Conservation (phyloP, 345 rosid genomes). For the Arabidopsis arenosa region DNA sequence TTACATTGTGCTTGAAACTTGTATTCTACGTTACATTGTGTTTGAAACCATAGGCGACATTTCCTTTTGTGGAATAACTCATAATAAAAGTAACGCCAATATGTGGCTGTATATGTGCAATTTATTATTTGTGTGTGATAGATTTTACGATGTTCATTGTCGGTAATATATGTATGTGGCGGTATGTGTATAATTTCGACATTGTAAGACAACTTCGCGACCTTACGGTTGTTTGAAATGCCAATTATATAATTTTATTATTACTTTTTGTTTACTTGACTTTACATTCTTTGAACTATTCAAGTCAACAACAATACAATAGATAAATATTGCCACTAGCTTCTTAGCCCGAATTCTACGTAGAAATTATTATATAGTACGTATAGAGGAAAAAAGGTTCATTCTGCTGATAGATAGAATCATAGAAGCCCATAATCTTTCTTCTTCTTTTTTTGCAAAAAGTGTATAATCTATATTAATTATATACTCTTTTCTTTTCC, state of each 20-base stretch:
- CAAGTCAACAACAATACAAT: not conserved
- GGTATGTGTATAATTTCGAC: not conserved
- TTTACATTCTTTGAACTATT: slow-evolving; percentile 10
- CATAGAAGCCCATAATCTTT: no score
- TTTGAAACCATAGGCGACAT: not conserved
- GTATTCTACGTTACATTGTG: not conserved
- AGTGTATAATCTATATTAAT: no score
- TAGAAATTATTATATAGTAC: not conserved
- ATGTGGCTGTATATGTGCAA: not conserved
- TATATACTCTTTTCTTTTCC: no score
- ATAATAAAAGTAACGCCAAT: not conserved
- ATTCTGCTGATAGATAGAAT: not conserved
- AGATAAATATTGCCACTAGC: not conserved
- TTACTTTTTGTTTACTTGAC: not conserved
- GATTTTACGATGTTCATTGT: not conserved
- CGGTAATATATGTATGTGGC: not conserved
- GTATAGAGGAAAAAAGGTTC: not conserved
- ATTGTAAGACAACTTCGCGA: not conserved
- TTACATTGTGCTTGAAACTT: slow-evolving; percentile 3
- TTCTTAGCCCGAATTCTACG: not conserved
- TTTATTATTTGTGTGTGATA: not conserved
- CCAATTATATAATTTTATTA: not conserved
- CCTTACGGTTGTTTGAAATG: slow-evolving; percentile 26
- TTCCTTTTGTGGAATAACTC: not conserved
- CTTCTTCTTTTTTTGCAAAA: no score